phyloP scores from a whole-genome alignment of 371 early-diverging fungal genomes.

The Aphelidium insulamus region DNA sequence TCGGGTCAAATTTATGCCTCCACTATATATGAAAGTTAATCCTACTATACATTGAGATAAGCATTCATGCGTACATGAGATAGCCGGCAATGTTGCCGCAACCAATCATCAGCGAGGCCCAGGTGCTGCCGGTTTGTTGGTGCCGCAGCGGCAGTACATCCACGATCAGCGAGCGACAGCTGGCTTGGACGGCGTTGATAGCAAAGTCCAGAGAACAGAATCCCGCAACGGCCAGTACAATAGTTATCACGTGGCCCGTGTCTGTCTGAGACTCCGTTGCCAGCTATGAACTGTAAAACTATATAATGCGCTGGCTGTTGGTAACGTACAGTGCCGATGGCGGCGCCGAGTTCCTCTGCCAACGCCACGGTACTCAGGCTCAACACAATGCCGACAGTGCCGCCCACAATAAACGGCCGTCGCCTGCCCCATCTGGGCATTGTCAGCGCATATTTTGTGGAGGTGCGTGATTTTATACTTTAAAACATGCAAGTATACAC shows the following conservation, averaged over 20 bases:
- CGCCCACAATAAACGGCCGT: constrained; percentile 43
- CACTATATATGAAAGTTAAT: too few relatives aligned
- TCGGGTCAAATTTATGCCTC: too few relatives aligned
- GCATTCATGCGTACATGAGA: constrained; percentile 46
- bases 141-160: constrained; percentile 54
- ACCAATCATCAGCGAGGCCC: constrained; percentile 78
- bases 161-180: constrained; percentile 65
- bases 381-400: constrained; percentile 31
- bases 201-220: constrained; percentile 80
- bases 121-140: constrained; percentile 69
- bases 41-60: too few relatives aligned
- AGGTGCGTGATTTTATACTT: too few relatives aligned
- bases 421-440: too few relatives aligned
- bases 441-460: too few relatives aligned
- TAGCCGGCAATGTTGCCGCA: constrained; percentile 69
- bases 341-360: constrained; percentile 38
- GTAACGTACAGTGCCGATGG: constrained; percentile 14
- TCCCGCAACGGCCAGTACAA: constrained; percentile 38
- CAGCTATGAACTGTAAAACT: constrained; percentile 2
- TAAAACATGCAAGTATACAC: too few relatives aligned
- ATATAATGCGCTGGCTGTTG: constrained; percentile 11
- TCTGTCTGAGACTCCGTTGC: background rate
- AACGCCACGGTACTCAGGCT: constrained; percentile 53
- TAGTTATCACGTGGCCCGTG: constrained; percentile 4
- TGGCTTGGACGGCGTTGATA: constrained; percentile 68